Evolutionary conservation across 371 early-diverging fungal genomes (phyloP).

Genomic region (Dichotomocladium elegans): DNA sequence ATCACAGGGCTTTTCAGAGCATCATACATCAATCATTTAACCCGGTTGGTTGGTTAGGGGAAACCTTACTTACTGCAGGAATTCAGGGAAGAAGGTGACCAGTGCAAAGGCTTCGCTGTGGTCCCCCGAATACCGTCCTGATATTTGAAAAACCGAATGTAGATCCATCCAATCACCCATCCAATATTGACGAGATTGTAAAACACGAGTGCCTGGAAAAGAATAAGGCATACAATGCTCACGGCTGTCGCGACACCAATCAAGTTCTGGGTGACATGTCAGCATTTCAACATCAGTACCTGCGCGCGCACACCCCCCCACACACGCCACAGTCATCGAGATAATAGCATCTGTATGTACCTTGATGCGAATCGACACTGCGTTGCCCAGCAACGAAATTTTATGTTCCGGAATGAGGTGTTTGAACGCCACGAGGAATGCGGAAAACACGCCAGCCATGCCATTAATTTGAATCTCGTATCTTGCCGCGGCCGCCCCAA

Average conservation of each 20-base stretch:
- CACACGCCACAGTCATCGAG: background rate
- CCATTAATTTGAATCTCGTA: slow-evolving; percentile 61
- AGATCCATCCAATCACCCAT: slow-evolving; percentile 71
- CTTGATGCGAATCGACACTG: slow-evolving; percentile 67
- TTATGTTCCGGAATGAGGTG: slow-evolving; percentile 67
- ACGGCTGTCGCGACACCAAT: slow-evolving; percentile 36
- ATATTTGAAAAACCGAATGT: slow-evolving; percentile 74
- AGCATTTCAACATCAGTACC: background rate
- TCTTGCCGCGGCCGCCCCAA: slow-evolving; percentile 19
- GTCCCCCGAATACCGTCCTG: slow-evolving; percentile 78
- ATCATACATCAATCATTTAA: background rate
- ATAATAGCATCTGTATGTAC: slow-evolving; percentile 37
- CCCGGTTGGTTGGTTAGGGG: background rate
- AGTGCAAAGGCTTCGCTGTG: slow-evolving; percentile 81
- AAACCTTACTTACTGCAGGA: slow-evolving; percentile 56
- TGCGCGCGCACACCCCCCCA: no score
- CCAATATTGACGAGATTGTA: slow-evolving; percentile 60
- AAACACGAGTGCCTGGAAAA: slow-evolving; percentile 39
- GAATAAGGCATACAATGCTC: slow-evolving; percentile 26
- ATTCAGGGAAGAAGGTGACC: slow-evolving; percentile 78
- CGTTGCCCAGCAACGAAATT: slow-evolving; percentile 45
- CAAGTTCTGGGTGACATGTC: slow-evolving; percentile 20
- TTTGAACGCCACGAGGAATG: slow-evolving; percentile 76
- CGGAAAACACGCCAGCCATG: slow-evolving; percentile 61
- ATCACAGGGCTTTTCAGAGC: slow-evolving; percentile 41